Evolutionary conservation across 441 rosid species (phyloP).

Genomic region (Aquilaria agallochum): DNA sequence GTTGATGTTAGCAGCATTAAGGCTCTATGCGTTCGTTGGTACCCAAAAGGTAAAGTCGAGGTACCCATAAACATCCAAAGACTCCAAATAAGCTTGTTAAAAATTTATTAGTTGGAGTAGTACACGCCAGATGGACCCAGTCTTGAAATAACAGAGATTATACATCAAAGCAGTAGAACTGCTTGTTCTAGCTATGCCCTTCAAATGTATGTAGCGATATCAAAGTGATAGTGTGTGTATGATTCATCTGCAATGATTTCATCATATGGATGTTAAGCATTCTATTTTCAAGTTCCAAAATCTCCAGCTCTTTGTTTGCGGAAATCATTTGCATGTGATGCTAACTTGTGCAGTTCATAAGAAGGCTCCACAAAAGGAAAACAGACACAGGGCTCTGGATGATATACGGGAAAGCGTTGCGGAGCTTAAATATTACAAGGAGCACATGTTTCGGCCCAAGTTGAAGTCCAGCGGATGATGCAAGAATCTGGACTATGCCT

Average conservation of each 20-base stretch:
- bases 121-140: neutral
- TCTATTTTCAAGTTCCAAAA: neutral
- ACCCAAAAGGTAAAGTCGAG: constrained; percentile 56
- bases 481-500: neutral
- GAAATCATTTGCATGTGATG: constrained; percentile 4
- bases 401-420: constrained; percentile 84
- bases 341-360: constrained; percentile 38
- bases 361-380: constrained; percentile 66
- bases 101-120: neutral
- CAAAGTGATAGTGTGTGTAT: neutral
- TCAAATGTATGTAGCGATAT: neutral
- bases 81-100: too few relatives aligned
- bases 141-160: neutral
- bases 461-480: constrained; percentile 26
- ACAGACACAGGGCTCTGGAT: constrained; percentile 86
- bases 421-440: constrained; percentile 83
- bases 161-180: too few relatives aligned
- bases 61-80: too few relatives aligned
- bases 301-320: neutral
- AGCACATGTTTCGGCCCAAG: constrained; percentile 56
- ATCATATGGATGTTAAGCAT: neutral
- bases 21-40: constrained; percentile 82
- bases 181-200: too few relatives aligned
- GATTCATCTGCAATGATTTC: neutral
- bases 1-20: constrained; percentile 92